A percentile compares a stretch with the other conserved stretches of the same genome.
Evolutionary conservation across 2,329 filamentous ascomycete genomes (phyloP).

Genomic region (Chrysoporthe austroafricana): DNA sequence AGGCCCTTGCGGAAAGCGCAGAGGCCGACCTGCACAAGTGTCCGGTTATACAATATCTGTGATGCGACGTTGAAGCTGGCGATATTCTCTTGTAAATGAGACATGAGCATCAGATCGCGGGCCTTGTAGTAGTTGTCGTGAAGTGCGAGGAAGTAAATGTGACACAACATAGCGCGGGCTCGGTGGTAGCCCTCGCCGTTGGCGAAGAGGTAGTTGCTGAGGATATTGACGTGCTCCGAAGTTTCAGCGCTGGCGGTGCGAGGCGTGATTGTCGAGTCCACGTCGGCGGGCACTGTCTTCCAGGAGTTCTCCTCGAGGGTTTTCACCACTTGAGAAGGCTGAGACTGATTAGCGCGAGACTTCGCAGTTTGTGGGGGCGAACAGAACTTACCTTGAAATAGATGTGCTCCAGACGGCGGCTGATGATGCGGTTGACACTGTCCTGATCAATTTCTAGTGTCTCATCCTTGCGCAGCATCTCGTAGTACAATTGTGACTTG

Average conservation of each 20-base stretch:
- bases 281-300: slow-evolving; percentile 71
- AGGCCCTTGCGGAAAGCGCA: slow-evolving; percentile 97
- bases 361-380: slow-evolving; percentile 33
- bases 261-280: slow-evolving; percentile 82
- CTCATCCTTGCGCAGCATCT: slow-evolving; percentile 72
- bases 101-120: slow-evolving; percentile 99
- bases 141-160: slow-evolving; percentile 97
- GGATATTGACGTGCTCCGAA: slow-evolving; percentile 75
- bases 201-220: slow-evolving; percentile 94
- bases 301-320: slow-evolving; percentile 95
- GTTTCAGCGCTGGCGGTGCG: slow-evolving; percentile 71
- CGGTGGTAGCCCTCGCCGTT: slow-evolving; percentile 95
- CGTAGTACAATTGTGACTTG: slow-evolving; percentile 85
- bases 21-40: slow-evolving; percentile 94
- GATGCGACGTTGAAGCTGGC: slow-evolving; percentile 94
- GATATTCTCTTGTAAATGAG: slow-evolving; percentile 96
- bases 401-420: slow-evolving; percentile 92
- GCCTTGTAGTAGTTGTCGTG: slow-evolving; percentile 98
- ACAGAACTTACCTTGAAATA: slow-evolving; percentile 80
- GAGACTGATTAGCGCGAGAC: slow-evolving; percentile 31
- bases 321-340: slow-evolving; percentile 87
- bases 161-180: slow-evolving; percentile 95
- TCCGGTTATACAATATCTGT: slow-evolving; percentile 98
- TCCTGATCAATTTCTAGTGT: slow-evolving; percentile 80
- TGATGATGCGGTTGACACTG: slow-evolving; percentile 87